Base-by-base conservation (phyloP, 495 filamentous ascomycete species). In the Sordaria brevicollis region DNA sequence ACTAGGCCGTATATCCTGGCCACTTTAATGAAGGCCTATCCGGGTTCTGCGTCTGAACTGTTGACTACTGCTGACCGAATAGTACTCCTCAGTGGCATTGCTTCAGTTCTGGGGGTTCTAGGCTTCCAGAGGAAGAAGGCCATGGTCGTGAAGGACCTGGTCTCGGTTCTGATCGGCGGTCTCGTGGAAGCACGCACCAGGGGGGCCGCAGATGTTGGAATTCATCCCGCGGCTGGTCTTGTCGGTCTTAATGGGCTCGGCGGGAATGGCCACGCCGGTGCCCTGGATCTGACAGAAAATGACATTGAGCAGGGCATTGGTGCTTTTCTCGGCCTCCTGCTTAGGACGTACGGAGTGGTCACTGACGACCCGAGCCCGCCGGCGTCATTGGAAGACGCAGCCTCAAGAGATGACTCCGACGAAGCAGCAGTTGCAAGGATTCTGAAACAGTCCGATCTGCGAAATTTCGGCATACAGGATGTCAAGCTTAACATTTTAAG, bases 141-240 rank as follows among this genome's bases (percentile, higher is more conserved):
- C 3, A 86, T 97, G 73, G 86, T 97, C 3, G 82, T 96, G 70
- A 89, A 90, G 72, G 94, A 97, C 74, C 84, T 97, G 68, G 82
- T 98, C 8, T 87, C 87, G n/a, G 87, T 92, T 35, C 83, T 97
- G 69, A 91, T 95, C 67, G 91, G 90, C 68, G 92, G 90, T 1
- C 82, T 99, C 35, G 90, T 97, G n/a, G 92, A 97, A 78, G 96
- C 96, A 17, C 85, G 95, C 41, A 97, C 96, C 68, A 85, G 93
- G 68, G 93, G 93, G 36, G 96, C 95, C 67, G 95, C 96, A 21
- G 95, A 97, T 73, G 90, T 94, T 69, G 95, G 96, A 5, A 90
- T 99, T 57, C 95, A 98, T 79, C 96, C 96, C 62, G 93, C 93
- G 33, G 93, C 95, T 29, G 93, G 91, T 1, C 79, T 96, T 43